phyloP scores from a whole-genome alignment of 2,329 filamentous ascomycete species.

The Helotiales sp. region DNA sequence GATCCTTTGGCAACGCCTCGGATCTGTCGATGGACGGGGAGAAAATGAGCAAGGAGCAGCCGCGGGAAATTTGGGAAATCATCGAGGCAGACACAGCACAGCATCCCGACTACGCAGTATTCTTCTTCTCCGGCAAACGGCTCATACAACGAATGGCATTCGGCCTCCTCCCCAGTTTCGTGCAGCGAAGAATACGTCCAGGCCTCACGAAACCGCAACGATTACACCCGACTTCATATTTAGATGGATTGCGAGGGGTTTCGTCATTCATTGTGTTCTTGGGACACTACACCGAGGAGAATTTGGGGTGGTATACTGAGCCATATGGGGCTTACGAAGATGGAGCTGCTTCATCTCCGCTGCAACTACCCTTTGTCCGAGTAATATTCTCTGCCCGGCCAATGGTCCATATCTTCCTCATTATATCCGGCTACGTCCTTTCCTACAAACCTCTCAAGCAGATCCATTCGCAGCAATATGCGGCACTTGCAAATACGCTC shows the following conservation, averaged over 20 bases:
- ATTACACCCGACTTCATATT: constrained; percentile 48
- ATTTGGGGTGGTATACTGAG: constrained; percentile 47
- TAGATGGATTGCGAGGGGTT: constrained; percentile 56
- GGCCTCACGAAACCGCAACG: constrained; percentile 32
- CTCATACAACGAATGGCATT: constrained; percentile 36
- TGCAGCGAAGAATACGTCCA: constrained; percentile 42
- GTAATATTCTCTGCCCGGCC: constrained; percentile 52
- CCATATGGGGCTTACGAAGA: constrained; percentile 42
- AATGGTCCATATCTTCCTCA: constrained; percentile 58
- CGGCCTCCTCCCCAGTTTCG: constrained; percentile 42
- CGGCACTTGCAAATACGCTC: constrained; percentile 47
- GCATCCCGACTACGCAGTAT: constrained; percentile 29
- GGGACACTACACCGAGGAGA: constrained; percentile 51
- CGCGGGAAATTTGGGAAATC: constrained; percentile 20
- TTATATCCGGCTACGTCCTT: constrained; percentile 56
- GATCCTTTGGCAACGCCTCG: not conserved
- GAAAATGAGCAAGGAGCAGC: constrained; percentile 24
- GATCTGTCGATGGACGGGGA: not conserved
- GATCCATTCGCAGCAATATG: constrained; percentile 47
- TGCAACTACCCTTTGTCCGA: constrained; percentile 53
- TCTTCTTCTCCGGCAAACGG: constrained; percentile 32
- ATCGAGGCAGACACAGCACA: constrained; percentile 25
- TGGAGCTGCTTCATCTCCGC: constrained; percentile 45
- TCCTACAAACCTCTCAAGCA: constrained; percentile 51
- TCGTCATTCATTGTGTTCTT: constrained; percentile 55